Conservation (phyloP, 495 filamentous ascomycete species). For the Neurospora hispaniola region DNA sequence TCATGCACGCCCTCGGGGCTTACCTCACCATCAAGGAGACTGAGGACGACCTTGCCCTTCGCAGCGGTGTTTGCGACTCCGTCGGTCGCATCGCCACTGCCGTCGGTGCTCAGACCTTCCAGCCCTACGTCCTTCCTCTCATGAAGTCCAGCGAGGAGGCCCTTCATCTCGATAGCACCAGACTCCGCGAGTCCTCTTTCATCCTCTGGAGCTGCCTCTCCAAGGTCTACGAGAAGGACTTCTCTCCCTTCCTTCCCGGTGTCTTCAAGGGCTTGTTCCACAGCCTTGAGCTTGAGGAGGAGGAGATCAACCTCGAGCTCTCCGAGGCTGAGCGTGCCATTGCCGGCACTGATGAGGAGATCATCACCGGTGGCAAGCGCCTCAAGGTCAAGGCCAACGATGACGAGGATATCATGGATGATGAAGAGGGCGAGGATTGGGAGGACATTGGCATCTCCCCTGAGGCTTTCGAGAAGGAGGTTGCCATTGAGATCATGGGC, state of each 20-base stretch:
- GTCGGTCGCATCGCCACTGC: slow-evolving; percentile 87
- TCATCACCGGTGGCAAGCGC: slow-evolving; percentile 72
- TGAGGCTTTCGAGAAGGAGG: slow-evolving; percentile 92
- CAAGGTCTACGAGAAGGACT: slow-evolving; percentile 87
- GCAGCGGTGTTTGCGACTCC: slow-evolving; percentile 78
- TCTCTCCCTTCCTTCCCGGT: slow-evolving; percentile 73
- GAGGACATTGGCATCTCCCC: slow-evolving; percentile 74
- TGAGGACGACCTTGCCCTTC: slow-evolving; percentile 80
- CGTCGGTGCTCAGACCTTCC: slow-evolving; percentile 76
- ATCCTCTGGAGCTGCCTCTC: slow-evolving; percentile 92
- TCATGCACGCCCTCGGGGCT: slow-evolving; percentile 73
- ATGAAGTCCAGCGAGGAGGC: slow-evolving; percentile 90
- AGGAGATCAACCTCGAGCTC: slow-evolving; percentile 69
- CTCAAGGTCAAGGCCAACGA: slow-evolving; percentile 57
- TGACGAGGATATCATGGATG: slow-evolving; percentile 49
- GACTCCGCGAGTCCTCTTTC: slow-evolving; percentile 89
- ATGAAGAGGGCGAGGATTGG: slow-evolving; percentile 63
- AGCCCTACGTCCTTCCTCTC: slow-evolving; percentile 77
- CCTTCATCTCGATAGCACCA: slow-evolving; percentile 76
- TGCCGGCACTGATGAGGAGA: slow-evolving; percentile 48
- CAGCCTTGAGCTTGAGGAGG: slow-evolving; percentile 81
- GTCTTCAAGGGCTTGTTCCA: slow-evolving; percentile 79
- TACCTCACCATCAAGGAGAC: slow-evolving; percentile 81
- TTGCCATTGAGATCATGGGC: slow-evolving; percentile 87
- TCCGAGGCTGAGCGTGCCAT: slow-evolving; percentile 70